Percentiles rank a stretch among this genome's conserved stretches.
Evolutionary conservation across 2,329 filamentous ascomycete species (phyloP).

Genomic region (Aspergillus sp.): DNA sequence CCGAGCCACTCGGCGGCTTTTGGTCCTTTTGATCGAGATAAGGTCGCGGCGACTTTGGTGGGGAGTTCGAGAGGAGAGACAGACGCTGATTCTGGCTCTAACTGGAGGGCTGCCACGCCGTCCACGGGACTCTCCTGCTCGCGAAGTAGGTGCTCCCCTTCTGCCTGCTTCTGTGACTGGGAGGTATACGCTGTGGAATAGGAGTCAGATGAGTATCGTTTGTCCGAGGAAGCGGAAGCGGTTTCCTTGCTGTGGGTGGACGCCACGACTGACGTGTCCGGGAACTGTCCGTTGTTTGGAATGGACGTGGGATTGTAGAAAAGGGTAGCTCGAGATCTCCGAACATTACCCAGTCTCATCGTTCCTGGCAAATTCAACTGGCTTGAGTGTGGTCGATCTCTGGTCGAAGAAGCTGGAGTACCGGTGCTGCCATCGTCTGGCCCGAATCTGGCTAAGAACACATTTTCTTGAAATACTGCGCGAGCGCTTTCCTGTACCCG

Average conservation of each 20-base stretch:
- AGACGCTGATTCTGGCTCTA: neutral
- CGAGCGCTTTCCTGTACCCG: neutral
- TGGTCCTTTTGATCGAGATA: conserved; percentile 17
- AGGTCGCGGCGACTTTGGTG: conserved; percentile 17
- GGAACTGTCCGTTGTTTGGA: conserved; percentile 19
- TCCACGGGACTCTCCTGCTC: conserved; percentile 19
- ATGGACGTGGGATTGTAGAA: conserved; percentile 17
- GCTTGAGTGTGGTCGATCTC: conserved; percentile 50
- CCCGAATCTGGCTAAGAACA: neutral
- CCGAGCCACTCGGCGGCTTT: conserved; percentile 63
- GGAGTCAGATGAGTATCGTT: conserved; percentile 41
- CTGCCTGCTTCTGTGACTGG: conserved; percentile 44
- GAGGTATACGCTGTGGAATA: conserved; percentile 47
- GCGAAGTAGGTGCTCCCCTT: conserved; percentile 48
- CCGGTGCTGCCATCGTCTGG: conserved; percentile 22
- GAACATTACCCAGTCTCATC: conserved; percentile 9
- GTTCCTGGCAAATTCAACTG: conserved; percentile 46
- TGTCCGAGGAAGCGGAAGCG: conserved; percentile 24
- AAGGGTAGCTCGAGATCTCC: conserved; percentile 11
- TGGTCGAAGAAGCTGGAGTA: conserved; percentile 42
- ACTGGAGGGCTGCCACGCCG: too few species aligned
- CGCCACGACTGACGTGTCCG: conserved; percentile 15
- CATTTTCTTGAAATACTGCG: neutral
- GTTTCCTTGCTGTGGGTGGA: conserved; percentile 17
- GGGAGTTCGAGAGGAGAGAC: conserved; percentile 18